Evolutionary conservation across 345 rosid genomes (phyloP).

Genomic region (Ceriops zippeliana): DNA sequence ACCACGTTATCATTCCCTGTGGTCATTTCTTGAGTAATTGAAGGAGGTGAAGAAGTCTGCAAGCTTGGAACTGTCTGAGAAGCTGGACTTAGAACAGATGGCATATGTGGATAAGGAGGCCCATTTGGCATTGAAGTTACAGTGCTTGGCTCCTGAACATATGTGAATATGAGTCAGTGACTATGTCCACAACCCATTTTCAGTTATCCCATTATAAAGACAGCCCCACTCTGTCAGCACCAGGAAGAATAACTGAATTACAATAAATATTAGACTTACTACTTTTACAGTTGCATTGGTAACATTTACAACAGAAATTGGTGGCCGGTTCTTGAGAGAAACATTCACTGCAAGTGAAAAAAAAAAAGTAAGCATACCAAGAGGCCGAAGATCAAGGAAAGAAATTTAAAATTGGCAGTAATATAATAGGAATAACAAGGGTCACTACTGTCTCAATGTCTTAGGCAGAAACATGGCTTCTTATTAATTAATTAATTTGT

Average conservation of each 20-base stretch:
- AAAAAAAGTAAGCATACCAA: slow-evolving; percentile 13
- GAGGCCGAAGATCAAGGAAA: slow-evolving; percentile 14
- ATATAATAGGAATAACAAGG: not conserved
- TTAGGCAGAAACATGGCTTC: not conserved
- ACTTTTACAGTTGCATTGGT: slow-evolving; percentile 86
- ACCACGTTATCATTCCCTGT: slow-evolving; percentile 50
- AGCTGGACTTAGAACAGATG: slow-evolving; percentile 71
- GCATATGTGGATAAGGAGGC: slow-evolving; percentile 59
- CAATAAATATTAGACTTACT: slow-evolving; percentile 46
- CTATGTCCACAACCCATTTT: slow-evolving; percentile 5
- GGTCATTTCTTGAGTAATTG: slow-evolving; percentile 72
- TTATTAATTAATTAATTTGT: not conserved
- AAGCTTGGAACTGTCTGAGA: slow-evolving; percentile 65
- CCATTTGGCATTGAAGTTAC: slow-evolving; percentile 64
- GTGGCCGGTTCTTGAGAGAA: slow-evolving; percentile 53
- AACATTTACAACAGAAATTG: slow-evolving; percentile 64
- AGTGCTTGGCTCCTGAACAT: slow-evolving; percentile 79
- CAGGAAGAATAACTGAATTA: slow-evolving; percentile 4
- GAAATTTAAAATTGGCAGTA: slow-evolving; percentile 2
- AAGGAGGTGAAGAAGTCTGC: slow-evolving; percentile 80
- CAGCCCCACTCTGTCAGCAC: not conserved
- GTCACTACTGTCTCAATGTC: not conserved
- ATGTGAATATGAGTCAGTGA: slow-evolving; percentile 15
- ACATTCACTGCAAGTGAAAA: slow-evolving; percentile 56
- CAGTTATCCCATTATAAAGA: slow-evolving; percentile 3